Percentiles rank a stretch among this genome's conserved stretches.
These are phyloP conservation scores for Eutypa lata DNA, from an alignment of 2,329 filamentous ascomycete species.

Conservation along the genomic window DNA sequence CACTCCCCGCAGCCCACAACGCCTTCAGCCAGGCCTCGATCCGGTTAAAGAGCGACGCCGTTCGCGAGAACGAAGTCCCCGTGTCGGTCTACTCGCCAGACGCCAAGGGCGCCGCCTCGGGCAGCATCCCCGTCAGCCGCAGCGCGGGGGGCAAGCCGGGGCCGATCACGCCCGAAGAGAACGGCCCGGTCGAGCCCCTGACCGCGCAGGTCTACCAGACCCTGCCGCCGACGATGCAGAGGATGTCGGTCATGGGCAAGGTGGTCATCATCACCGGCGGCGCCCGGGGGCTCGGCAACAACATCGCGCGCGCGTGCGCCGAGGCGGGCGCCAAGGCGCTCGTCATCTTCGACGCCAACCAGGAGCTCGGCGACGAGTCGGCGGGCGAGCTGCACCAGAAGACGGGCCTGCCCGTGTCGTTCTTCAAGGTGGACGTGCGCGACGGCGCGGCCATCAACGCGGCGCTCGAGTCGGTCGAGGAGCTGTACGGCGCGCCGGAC, in stretches of 20 bases:
- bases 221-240: conserved; percentile 64
- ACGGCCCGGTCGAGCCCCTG: conserved; percentile 50
- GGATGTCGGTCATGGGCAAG: conserved; percentile 68
- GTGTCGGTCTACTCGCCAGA: conserved; percentile 52
- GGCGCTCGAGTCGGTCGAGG: conserved; percentile 63
- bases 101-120: conserved; percentile 41
- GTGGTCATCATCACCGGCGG: conserved; percentile 71
- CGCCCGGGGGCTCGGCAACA: conserved; percentile 73
- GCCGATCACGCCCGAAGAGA: conserved; percentile 41
- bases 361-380: conserved; percentile 68
- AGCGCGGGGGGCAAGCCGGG: conserved; percentile 35
- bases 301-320: conserved; percentile 74
- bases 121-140: conserved; percentile 51
- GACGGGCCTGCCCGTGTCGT: conserved; percentile 70
- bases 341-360: conserved; percentile 74
- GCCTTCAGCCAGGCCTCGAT: conserved; percentile 34
- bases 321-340: conserved; percentile 73
- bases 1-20: conserved; percentile 29
- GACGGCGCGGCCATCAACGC: conserved; percentile 67
- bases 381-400: conserved; percentile 68
- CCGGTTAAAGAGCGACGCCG: conserved; percentile 46
- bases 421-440: conserved; percentile 77
- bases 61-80: conserved; percentile 55
- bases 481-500: conserved; percentile 66
- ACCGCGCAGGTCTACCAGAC: conserved; percentile 50